Base-by-base conservation (phyloP, 2,329 filamentous ascomycete species). In the Coniochaeta ligniaria region DNA sequence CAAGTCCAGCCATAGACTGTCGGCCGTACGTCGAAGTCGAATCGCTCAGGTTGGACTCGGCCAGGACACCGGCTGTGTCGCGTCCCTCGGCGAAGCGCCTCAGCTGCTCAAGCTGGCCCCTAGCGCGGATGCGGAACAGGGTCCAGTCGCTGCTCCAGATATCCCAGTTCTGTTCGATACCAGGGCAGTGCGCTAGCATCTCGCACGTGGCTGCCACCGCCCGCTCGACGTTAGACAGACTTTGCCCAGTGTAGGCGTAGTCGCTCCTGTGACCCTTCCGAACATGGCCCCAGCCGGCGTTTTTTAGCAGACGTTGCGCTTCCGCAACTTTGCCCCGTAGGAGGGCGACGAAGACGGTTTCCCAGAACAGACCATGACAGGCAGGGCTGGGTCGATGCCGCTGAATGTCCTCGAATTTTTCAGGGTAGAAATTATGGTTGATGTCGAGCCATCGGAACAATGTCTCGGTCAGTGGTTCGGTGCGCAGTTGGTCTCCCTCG, bases 371-470 rank as follows among this genome's bases (percentile, higher is more conserved):
- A 28, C 81, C 78, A 68, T 95, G 90, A 50, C 86, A 85, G 1
- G 91, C 89, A 24, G 92, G 91, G 62, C 90, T 90, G 0, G 90
- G 90, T 54, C 81, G 80, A 66, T 86, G 76, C 31, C 80, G 79
- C 63, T 83, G 77, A 26, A 97, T 81, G 4, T 86, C 79, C 41
- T 85, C 78, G 26, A 90, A 77, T 67, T 93, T 89, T 58, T 85
- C 81, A 1, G 82, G 81, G 67, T 90, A 90, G 28, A 88, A 82
- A 63, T 90, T 86, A 70, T 96, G 91, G 68, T 91, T 84, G 17
- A 81, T 80, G 60, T 90, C 83, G 64, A 96, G 80, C 94, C 94
- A 98, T 67, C 90, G 83, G 63, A 97, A 86, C 16, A 98, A 77
- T 17, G 92, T 83, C 69, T 89, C 87, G 1, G 94, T 91, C 20